phyloP scores from a whole-genome alignment of 2,329 filamentous ascomycete genomes.

The Phoma herbarum region DNA sequence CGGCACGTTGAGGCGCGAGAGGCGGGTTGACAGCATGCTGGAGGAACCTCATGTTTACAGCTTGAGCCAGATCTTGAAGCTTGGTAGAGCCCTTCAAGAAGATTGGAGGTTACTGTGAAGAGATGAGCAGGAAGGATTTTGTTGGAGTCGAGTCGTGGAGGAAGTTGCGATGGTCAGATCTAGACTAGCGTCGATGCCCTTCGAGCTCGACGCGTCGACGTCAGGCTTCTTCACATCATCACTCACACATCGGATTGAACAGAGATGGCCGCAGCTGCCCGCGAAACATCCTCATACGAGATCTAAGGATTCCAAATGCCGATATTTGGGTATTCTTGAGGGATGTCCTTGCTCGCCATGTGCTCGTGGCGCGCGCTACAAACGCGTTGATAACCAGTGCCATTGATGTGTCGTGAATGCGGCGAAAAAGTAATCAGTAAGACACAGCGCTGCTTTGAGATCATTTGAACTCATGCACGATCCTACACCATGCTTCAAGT shows the following conservation, averaged over 20 bases:
- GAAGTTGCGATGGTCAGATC: neutral
- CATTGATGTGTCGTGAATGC: neutral
- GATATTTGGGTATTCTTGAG: neutral
- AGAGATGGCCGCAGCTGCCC: neutral
- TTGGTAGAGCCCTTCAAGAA: neutral
- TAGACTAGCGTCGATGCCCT: neutral
- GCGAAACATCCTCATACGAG: neutral
- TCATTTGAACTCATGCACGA: neutral
- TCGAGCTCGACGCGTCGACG: constrained; percentile 2
- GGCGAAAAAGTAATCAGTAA: neutral
- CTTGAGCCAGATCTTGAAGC: neutral
- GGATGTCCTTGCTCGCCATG: neutral
- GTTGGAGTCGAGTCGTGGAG: neutral
- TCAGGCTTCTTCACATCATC: constrained; percentile 9
- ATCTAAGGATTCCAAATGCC: neutral
- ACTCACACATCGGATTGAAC: neutral
- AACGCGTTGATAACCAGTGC: neutral
- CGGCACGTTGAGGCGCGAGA: constrained; percentile 15
- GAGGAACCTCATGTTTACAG: neutral
- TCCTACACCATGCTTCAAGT: neutral
- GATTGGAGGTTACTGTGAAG: neutral
- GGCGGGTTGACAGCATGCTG: neutral
- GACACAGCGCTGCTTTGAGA: too few relatives aligned
- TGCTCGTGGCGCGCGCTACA: neutral
- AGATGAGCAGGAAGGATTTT: neutral